Evolutionary conservation across 2,329 filamentous ascomycete species (phyloP), one percentile per base, ranked within the genome.

Genomic region (Fusarium secorum): DNA sequence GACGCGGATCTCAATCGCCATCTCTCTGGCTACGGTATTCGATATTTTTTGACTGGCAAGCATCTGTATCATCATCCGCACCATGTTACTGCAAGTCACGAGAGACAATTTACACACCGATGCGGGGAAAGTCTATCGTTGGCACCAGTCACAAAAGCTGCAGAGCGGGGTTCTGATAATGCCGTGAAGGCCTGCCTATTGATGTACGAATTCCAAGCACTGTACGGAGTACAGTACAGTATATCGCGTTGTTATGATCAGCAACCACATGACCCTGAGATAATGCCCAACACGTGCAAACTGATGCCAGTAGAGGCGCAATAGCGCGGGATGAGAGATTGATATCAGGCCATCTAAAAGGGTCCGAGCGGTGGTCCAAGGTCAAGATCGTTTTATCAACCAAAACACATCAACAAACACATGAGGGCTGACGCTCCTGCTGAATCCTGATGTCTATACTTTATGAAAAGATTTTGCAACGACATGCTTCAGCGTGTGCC

Each of bases 181-280:
- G 39, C 24, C 28, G n/a, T 56, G 20, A 60, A 8, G 41, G 56
- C 45, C 35, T 55, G 56, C 45, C 38, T 55, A 65, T 68, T 33
- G 36, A 59, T 67, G 42, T 63, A 64, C 22, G 44, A 46, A 14
- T 41, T 24, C 30, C 20, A 36, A 45, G 53, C 22, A 22, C 45
- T 18, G 45, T 22, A 20, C 28, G 28, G 28, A 28, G 18, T 38
- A 22, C n/a, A 18, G 45, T 48, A 48, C 42, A 45, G 18, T 26
- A 39, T 15, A 24, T 53, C 36, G 35, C 30, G 35, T 46, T 63
- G 57, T 59, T 46, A 44, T 66, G 70, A 70, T 69, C 62, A 70
- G 52, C 55, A 51, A 61, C 71, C 73, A 74, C 73, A 75, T 75
- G 73, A 74, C 56, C 56, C 57, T 30, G 42, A 46, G 46, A 42